Conservation (phyloP, 768 basidiomycete genomes). For the Serendipita sp. region DNA sequence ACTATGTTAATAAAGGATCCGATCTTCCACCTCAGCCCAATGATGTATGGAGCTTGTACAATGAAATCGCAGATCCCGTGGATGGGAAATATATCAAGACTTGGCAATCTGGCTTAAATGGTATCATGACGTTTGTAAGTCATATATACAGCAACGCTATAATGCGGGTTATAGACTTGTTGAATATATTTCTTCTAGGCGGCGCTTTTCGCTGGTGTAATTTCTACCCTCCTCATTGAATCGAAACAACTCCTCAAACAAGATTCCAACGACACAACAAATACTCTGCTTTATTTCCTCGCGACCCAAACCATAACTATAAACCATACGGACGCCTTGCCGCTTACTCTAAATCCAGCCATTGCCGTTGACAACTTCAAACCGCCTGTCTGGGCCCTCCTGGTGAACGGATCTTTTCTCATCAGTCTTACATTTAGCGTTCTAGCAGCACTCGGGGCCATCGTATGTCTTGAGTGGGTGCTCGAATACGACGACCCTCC, state of each 20-base stretch:
- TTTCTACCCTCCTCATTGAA: neutral
- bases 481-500: neutral
- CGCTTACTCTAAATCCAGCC: neutral
- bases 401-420: neutral
- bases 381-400: neutral
- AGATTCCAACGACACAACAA: neutral
- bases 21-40: too few species aligned
- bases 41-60: neutral
- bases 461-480: neutral
- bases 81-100: neutral
- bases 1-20: too few species aligned
- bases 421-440: neutral
- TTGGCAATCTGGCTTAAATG: neutral
- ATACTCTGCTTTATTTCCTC: neutral
- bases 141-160: neutral
- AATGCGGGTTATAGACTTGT: neutral
- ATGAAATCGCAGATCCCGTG: neutral
- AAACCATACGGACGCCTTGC: neutral
- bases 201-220: neutral
- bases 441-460: neutral
- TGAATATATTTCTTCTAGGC: neutral
- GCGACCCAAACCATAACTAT: neutral
- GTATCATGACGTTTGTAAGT: neutral
- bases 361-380: neutral
- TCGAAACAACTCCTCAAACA: neutral